Conservation (phyloP, 371 early-diverging fungal genomes). For the Apophysomyces trapeziformis region DNA sequence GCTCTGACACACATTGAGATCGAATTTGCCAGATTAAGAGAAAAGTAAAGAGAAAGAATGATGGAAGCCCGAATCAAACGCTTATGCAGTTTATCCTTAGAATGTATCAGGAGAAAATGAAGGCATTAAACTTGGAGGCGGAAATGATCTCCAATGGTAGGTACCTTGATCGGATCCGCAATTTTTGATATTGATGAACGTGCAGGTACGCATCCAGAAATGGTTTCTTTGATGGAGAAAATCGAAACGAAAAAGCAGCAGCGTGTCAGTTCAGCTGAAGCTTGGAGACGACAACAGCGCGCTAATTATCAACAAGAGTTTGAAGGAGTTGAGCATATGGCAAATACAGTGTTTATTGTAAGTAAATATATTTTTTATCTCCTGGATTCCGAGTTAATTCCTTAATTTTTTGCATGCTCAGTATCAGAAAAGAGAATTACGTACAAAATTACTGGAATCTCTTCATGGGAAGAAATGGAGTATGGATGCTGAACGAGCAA, state of each 20-base stretch:
- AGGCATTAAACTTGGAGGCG: constrained; percentile 32
- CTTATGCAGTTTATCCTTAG: constrained; percentile 15
- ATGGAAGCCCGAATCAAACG: not conserved
- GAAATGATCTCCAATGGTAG: constrained; percentile 40
- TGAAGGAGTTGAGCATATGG: constrained; percentile 31
- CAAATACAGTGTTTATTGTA: constrained; percentile 12
- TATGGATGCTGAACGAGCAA: not conserved
- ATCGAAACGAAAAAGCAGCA: constrained; percentile 38
- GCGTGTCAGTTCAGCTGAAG: constrained; percentile 30
- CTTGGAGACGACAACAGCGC: constrained; percentile 27
- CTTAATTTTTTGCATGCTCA: not conserved
- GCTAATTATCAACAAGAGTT: constrained; percentile 26
- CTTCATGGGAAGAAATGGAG: not conserved
- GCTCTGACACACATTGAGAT: constrained; percentile 42
- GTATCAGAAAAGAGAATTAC: not conserved
- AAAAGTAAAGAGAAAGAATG: constrained; percentile 25
- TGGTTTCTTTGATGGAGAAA: constrained; percentile 37
- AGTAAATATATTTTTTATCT: not conserved
- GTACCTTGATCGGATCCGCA: not conserved
- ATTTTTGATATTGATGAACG: not conserved
- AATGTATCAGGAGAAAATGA: constrained; percentile 41
- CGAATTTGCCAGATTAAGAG: constrained; percentile 40
- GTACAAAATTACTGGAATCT: not conserved
- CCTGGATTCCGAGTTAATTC: not conserved
- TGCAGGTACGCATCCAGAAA: constrained; percentile 40